A percentile compares a stretch with the other conserved stretches of the same genome.
phyloP scores from a whole-genome alignment of 495 filamentous ascomycete species.

The Penicillium tannophilum region DNA sequence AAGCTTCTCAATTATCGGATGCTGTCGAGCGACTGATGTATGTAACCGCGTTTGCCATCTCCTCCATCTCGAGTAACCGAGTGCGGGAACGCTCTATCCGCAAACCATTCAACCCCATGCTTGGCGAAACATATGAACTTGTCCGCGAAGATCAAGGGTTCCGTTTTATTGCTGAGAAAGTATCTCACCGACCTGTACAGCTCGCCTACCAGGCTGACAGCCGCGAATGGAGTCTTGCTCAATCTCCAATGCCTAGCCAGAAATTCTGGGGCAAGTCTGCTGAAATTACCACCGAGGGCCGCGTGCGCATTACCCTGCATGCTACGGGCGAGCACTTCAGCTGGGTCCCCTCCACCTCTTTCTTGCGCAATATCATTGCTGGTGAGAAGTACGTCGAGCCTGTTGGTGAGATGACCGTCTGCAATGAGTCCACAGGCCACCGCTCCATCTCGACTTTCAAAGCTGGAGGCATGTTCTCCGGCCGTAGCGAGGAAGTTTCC shows the following conservation, averaged over 20 bases:
- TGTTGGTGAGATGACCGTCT: slow-evolving; percentile 80
- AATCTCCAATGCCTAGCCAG: slow-evolving; percentile 84
- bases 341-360: slow-evolving; percentile 83
- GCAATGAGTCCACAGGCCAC: slow-evolving; percentile 77
- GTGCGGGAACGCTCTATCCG: slow-evolving; percentile 89
- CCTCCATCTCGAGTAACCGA: slow-evolving; percentile 74
- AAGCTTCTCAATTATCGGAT: slow-evolving; percentile 60
- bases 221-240: slow-evolving; percentile 78
- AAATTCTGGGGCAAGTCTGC: slow-evolving; percentile 99
- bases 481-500: slow-evolving; percentile 85
- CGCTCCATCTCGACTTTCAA: slow-evolving; percentile 86
- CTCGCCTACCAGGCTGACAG: slow-evolving; percentile 92
- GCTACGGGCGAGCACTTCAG: slow-evolving; percentile 74
- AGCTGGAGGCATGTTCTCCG: slow-evolving; percentile 92
- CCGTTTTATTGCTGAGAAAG: slow-evolving; percentile 89
- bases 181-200: slow-evolving; percentile 87
- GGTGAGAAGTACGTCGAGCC: slow-evolving; percentile 99
- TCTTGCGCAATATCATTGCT: slow-evolving; percentile 93
- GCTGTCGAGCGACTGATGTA: slow-evolving; percentile 73
- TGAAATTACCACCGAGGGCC: slow-evolving; percentile 89
- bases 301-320: slow-evolving; percentile 73
- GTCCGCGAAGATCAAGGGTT: slow-evolving; percentile 87
- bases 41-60: slow-evolving; percentile 88
- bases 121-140: slow-evolving; percentile 94
- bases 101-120: slow-evolving; percentile 97